Conservation (phyloP, 2,329 filamentous ascomycete genomes). For the Aspergillus hortae region DNA sequence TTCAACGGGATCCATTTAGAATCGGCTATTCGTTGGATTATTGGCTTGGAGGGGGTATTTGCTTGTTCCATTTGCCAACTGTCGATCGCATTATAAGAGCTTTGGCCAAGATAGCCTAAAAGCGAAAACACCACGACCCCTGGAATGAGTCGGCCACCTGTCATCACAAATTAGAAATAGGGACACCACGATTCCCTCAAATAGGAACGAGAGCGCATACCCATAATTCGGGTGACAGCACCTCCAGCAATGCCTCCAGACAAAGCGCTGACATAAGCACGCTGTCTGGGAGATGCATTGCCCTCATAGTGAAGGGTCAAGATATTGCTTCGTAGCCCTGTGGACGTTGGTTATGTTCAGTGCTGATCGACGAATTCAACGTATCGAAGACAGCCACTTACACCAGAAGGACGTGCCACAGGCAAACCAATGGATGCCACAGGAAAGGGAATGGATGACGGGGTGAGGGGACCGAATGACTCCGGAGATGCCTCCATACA, state of each 20-base stretch:
- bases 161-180: conserved; percentile 19
- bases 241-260: conserved; percentile 67
- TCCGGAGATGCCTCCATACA: conserved; percentile 66
- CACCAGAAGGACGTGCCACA: conserved; percentile 76
- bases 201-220: conserved; percentile 31
- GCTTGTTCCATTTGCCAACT: conserved; percentile 40
- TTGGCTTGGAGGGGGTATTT: conserved; percentile 35
- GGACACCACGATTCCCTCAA: background rate
- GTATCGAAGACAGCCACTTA: conserved; percentile 38
- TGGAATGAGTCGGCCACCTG: conserved; percentile 58
- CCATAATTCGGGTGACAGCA: conserved; percentile 53
- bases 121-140: conserved; percentile 58
- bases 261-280: conserved; percentile 63
- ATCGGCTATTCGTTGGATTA: conserved; percentile 51
- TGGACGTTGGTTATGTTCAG: conserved; percentile 1
- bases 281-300: conserved; percentile 56
- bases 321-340: conserved; percentile 41
- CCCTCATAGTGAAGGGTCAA: conserved; percentile 49
- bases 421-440: conserved; percentile 76
- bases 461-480: conserved; percentile 66
- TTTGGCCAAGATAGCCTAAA: conserved; percentile 57
- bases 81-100: conserved; percentile 52
- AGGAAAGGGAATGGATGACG: conserved; percentile 65
- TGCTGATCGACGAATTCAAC: background rate
- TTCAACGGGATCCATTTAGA: conserved; percentile 71